Conservation (phyloP, 2,329 filamentous ascomycete species). For the Xylaria sp. region DNA sequence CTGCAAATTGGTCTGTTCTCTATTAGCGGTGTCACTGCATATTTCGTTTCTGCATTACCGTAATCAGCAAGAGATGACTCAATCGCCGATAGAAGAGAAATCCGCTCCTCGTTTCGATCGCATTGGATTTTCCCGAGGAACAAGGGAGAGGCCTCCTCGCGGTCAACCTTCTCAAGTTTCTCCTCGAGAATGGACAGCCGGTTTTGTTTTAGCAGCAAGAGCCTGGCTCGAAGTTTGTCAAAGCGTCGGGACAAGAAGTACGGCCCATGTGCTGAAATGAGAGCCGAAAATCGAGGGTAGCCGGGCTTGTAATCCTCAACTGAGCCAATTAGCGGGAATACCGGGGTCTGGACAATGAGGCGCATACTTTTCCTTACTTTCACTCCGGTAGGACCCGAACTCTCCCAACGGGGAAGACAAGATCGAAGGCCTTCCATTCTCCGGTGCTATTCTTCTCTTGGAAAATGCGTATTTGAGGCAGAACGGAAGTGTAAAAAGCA, state of each 20-base stretch:
- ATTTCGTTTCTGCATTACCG: constrained; percentile 15
- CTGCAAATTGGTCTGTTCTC: too few relatives aligned
- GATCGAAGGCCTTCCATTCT: too few relatives aligned
- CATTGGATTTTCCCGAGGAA: constrained; percentile 26
- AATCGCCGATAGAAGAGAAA: constrained; percentile 25
- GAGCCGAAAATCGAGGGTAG: constrained; percentile 50
- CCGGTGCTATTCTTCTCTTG: too few relatives aligned
- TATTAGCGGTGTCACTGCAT: too few relatives aligned
- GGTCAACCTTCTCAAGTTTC: constrained; percentile 45
- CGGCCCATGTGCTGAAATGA: constrained; percentile 45
- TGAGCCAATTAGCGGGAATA: constrained; percentile 16
- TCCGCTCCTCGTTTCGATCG: constrained; percentile 23
- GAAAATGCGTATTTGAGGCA: too few relatives aligned
- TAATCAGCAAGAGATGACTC: constrained; percentile 26
- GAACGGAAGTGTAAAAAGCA: too few relatives aligned
- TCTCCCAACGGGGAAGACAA: too few relatives aligned
- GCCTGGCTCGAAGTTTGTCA: constrained; percentile 43
- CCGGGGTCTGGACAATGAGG: too few relatives aligned
- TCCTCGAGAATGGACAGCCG: constrained; percentile 46
- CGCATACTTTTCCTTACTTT: too few relatives aligned
- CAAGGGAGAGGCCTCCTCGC: constrained; percentile 36
- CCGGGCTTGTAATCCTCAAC: constrained; percentile 48
- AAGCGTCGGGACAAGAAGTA: constrained; percentile 49
- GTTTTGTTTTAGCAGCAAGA: constrained; percentile 51
- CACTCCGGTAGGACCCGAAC: too few relatives aligned